Percentiles rank a stretch among this genome's conserved stretches.
Evolutionary conservation across 2,329 filamentous ascomycete species (phyloP).

Genomic region (Biscogniauxia marginata): DNA sequence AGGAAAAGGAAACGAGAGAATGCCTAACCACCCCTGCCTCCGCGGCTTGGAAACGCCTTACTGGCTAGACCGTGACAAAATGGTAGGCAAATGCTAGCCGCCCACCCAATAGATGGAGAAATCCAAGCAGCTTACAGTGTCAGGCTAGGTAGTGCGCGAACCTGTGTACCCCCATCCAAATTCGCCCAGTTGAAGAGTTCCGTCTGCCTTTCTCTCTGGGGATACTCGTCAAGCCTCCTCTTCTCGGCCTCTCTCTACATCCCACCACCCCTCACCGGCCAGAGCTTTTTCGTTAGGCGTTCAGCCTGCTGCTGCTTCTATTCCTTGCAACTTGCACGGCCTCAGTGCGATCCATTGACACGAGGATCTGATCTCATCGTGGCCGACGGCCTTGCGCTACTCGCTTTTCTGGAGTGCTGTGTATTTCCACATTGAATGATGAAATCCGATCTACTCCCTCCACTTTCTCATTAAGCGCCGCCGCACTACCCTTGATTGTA

Average conservation of each 20-base stretch:
- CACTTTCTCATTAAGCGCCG: slow-evolving; percentile 30
- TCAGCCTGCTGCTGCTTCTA: slow-evolving; percentile 11
- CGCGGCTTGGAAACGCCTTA: slow-evolving; percentile 19
- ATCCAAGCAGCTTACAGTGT: background rate
- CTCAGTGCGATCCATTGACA: slow-evolving; percentile 20
- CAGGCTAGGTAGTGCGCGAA: slow-evolving; percentile 22
- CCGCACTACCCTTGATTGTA: slow-evolving; percentile 19
- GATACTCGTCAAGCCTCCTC: slow-evolving; percentile 21
- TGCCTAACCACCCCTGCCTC: slow-evolving; percentile 24
- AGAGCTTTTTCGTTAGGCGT: slow-evolving; percentile 2
- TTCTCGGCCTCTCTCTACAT: slow-evolving; percentile 19
- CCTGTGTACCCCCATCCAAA: slow-evolving; percentile 17
- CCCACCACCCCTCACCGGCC: background rate
- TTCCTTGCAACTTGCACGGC: slow-evolving; percentile 25
- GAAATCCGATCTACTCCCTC: slow-evolving; percentile 22
- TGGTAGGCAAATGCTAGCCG: slow-evolving; percentile 5
- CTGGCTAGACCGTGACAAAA: slow-evolving; percentile 20
- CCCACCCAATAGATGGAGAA: slow-evolving; percentile 12
- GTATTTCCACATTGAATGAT: slow-evolving; percentile 32
- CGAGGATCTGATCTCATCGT: slow-evolving; percentile 21
- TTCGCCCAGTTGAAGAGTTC: slow-evolving; percentile 9
- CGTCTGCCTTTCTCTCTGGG: slow-evolving; percentile 23
- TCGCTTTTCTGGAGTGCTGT: slow-evolving; percentile 11
- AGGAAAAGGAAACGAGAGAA: slow-evolving; percentile 18
- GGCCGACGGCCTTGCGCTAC: slow-evolving; percentile 7